A percentile compares a stretch with the other conserved stretches of the same genome.
phyloP scores from a whole-genome alignment of 495 filamentous ascomycete species.

The Glonium stellatum region DNA sequence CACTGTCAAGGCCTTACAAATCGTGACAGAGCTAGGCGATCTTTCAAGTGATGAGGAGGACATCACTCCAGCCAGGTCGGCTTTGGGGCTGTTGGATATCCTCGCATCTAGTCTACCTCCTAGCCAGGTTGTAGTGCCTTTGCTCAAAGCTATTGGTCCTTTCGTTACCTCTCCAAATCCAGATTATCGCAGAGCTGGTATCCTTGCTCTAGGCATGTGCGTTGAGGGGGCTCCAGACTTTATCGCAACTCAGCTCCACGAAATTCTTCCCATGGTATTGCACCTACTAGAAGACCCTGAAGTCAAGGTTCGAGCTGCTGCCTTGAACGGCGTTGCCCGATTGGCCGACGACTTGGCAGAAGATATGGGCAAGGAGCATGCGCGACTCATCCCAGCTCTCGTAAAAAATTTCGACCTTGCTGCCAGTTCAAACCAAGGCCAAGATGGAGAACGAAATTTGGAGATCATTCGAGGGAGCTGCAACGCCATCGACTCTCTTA shows the following conservation, averaged over 20 bases:
- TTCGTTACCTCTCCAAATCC: constrained; percentile 69
- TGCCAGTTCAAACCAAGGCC: constrained; percentile 44
- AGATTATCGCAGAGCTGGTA: constrained; percentile 78
- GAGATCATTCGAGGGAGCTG: constrained; percentile 85
- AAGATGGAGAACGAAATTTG: constrained; percentile 60
- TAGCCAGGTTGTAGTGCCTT: constrained; percentile 87
- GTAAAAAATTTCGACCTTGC: constrained; percentile 83
- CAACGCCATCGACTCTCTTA: constrained; percentile 83
- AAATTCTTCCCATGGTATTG: constrained; percentile 79
- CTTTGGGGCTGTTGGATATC: constrained; percentile 80
- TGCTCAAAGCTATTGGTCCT: constrained; percentile 73
- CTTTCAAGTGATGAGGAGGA: constrained; percentile 70
- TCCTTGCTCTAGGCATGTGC: constrained; percentile 85
- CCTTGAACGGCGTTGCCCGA: constrained; percentile 76
- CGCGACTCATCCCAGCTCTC: constrained; percentile 70
- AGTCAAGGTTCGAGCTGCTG: constrained; percentile 73
- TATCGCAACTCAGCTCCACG: constrained; percentile 78
- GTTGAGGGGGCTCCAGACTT: constrained; percentile 97
- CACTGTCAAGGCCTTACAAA: constrained; percentile 74
- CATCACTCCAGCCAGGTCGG: constrained; percentile 78
- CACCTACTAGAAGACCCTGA: constrained; percentile 78
- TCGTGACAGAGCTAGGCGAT: constrained; percentile 79
- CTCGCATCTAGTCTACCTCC: constrained; percentile 82
- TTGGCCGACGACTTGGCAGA: constrained; percentile 89
- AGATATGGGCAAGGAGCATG: constrained; percentile 76